A percentile compares a stretch with the other conserved stretches of the same genome.
Conservation (phyloP, 2,329 filamentous ascomycete species). For the Tricladium varicosporioides region DNA sequence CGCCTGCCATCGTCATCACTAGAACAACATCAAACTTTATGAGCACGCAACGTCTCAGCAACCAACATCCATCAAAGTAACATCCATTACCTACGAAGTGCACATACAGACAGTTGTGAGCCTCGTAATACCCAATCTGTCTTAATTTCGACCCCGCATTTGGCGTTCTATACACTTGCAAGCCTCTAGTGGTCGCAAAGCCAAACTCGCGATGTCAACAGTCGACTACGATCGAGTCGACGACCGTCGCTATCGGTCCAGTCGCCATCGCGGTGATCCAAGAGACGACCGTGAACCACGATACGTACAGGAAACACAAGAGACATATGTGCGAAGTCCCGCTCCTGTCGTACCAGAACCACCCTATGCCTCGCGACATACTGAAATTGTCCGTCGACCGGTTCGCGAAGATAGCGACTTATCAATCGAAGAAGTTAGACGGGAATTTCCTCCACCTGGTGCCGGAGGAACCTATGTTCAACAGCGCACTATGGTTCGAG, state of each 20-base stretch:
- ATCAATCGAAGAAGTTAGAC: slow-evolving; percentile 76
- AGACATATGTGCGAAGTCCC: slow-evolving; percentile 33
- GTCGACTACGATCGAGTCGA: slow-evolving; percentile 31
- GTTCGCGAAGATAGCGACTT: slow-evolving; percentile 71
- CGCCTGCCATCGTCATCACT: slow-evolving; percentile 4
- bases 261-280: slow-evolving; percentile 32
- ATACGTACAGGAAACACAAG: slow-evolving; percentile 45
- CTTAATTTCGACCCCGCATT: neutral
- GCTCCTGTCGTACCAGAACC: slow-evolving; percentile 24
- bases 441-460: slow-evolving; percentile 72
- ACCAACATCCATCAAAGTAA: neutral
- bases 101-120: too few relatives aligned
- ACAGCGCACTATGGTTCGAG: slow-evolving; percentile 27
- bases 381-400: slow-evolving; percentile 53
- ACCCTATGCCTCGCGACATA: slow-evolving; percentile 41
- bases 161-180: neutral
- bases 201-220: slow-evolving; percentile 22
- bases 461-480: slow-evolving; percentile 23
- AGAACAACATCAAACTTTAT: neutral
- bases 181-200: neutral
- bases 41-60: neutral
- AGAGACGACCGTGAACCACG: slow-evolving; percentile 45
- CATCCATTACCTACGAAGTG: too few relatives aligned
- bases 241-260: slow-evolving; percentile 27
- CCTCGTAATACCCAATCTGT: too few relatives aligned